Conservation (phyloP, 768 basidiomycete species). For the Flagelloscypha sp. region DNA sequence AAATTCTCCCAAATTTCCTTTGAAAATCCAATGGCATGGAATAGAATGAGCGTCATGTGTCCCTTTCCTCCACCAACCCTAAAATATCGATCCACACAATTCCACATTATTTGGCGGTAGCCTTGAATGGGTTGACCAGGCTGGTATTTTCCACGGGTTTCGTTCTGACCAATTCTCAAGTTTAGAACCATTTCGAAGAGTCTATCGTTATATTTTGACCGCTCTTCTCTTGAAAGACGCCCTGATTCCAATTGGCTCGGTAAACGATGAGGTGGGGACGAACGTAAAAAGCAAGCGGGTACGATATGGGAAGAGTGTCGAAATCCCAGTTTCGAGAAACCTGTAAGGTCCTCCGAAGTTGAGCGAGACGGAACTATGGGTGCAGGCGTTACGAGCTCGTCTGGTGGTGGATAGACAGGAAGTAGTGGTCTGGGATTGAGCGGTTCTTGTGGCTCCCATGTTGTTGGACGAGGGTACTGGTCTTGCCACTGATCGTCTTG, state of each 20-base stretch:
- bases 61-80: slow-evolving; percentile 36
- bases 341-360: too few species aligned
- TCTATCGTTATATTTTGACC: slow-evolving; percentile 20
- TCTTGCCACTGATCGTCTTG: too few species aligned
- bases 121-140: too few species aligned
- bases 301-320: slow-evolving; percentile 52
- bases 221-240: slow-evolving; percentile 29
- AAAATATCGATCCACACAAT: slow-evolving; percentile 63
- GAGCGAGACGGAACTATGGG: too few species aligned
- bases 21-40: slow-evolving; percentile 82
- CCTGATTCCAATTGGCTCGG: slow-evolving; percentile 20
- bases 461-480: too few species aligned
- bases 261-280: slow-evolving; percentile 33
- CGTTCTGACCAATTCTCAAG: too few species aligned
- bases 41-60: slow-evolving; percentile 65
- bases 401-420: slow-evolving; percentile 33
- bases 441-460: too few species aligned
- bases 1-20: too few species aligned
- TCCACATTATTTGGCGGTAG: slow-evolving; percentile 70
- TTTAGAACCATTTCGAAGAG: too few species aligned
- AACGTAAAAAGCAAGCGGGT: slow-evolving; percentile 45
- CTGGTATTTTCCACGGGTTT: too few species aligned
- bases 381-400: too few species aligned
- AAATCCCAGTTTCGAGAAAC: too few species aligned
- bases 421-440: slow-evolving; percentile 20